Evolutionary conservation across 768 basidiomycete genomes (phyloP), one percentile per base, ranked within the genome.

Genomic region (Serendipita vermifera): DNA sequence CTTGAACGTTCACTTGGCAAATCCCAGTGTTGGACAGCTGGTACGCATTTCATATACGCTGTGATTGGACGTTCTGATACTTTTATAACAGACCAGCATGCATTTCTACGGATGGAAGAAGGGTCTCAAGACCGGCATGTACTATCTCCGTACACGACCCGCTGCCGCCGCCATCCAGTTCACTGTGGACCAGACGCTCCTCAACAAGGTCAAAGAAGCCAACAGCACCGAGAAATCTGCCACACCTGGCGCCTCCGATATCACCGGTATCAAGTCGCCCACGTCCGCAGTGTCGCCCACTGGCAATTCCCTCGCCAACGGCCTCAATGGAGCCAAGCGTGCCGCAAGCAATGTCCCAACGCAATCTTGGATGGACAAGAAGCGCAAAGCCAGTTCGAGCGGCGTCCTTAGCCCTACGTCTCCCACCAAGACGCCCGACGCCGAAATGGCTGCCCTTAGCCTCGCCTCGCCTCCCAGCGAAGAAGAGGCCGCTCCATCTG

Each of bases 71-170:
- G 65, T 33, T 31, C 43, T 58, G 27, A 56, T 5, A n/a, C 48
- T 38, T 5, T 22, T 33, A 17, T 24, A 33, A n/a, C 48, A 65
- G 60, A 93, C 91, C 35, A 87, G 84, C 59, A 92, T 92, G 90
- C 91, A 93, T 70, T 94, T 93, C 75, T 97, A 97, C 67, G 96
- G 92, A n/a, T 98, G 96, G 96, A 94, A 94, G 79, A 90, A 90
- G 72, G 96, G 96, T 32, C 72, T 99, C 65, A 99, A 99, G 80
- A 99, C 96, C 1, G 96, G 94, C 62, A 93, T 94, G 88, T 92
- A 91, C 59, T 98, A 99, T 70, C 77, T 99, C 51, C 81, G 96
- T 55, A 97, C 96, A 33, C 80, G 89, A 54, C 89, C 96, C 3
- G 92, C 93, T 6, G 88, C 90, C 11, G 85, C 90, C 65, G 96